phyloP scores from a whole-genome alignment of 768 basidiomycete genomes.

The Pleurotus eryngii region DNA sequence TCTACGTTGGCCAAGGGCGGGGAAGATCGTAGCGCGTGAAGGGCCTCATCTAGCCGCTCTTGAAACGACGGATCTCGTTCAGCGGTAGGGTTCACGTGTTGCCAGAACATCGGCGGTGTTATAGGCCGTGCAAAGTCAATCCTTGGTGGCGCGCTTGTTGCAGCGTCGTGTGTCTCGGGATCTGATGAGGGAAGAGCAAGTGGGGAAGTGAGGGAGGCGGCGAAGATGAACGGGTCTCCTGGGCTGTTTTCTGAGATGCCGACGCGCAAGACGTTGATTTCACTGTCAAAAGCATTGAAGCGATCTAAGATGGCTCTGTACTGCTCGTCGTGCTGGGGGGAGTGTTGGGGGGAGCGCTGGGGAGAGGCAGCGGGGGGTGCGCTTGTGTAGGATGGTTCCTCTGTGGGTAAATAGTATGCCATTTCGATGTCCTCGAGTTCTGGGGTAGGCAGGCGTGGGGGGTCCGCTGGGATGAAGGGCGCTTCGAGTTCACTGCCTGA shows the following conservation, averaged over 20 bases:
- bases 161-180: background rate
- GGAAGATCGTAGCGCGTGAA: constrained; percentile 27
- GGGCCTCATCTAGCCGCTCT: constrained; percentile 30
- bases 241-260: constrained; percentile 25
- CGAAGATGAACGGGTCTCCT: constrained; percentile 18
- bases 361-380: background rate
- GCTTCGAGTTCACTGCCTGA: constrained; percentile 7
- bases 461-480: constrained; percentile 13
- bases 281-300: constrained; percentile 51
- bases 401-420: constrained; percentile 35
- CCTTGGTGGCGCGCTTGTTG: background rate
- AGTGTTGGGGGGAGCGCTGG: background rate
- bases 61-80: constrained; percentile 20
- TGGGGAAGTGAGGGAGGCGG: constrained; percentile 35
- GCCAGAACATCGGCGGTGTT: background rate
- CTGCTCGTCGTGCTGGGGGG: constrained; percentile 26
- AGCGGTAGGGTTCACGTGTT: background rate
- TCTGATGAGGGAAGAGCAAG: constrained; percentile 14
- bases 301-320: constrained; percentile 46
- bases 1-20: constrained; percentile 20
- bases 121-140: background rate
- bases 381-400: constrained; percentile 10
- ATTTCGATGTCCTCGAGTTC: constrained; percentile 51
- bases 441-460: constrained; percentile 41
- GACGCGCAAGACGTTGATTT: constrained; percentile 45